Evolutionary conservation across 176 grass and related monocot genomes (phyloP), one percentile per base, ranked within the genome.

Genomic region (Avena eriantha): DNA sequence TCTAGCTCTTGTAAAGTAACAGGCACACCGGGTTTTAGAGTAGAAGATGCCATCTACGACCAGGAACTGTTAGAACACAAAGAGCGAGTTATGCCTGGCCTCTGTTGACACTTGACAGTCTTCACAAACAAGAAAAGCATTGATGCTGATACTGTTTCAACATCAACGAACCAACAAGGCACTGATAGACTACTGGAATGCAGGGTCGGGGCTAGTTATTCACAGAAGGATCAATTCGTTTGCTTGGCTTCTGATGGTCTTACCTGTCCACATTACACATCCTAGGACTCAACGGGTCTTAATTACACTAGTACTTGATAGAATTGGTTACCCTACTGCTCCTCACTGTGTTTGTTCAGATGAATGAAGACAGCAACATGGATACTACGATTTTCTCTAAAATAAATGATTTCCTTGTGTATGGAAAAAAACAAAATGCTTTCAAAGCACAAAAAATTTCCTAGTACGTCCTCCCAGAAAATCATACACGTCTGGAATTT

Each of bases 11-110:
- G 88, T 76, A 96, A 54, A 81, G 82, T 89, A 74, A 92, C 45
- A 22, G 90, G 96, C 63, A 94, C 82, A 16, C 93, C 96, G 29
- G 91, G 92, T 53, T 94, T 92, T 76, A 94, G 85, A 79, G 48
- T 74, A 79, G 78, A 83, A 24, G 86, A 48, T 54, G 87, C 85
- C 93, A 98, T 98, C 81, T 82, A 64, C 39, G 69, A 60, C 46
- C 0, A 0, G 41, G 9, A 76, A 51, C 49, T 43, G 34, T 71
- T 13, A 39, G 57, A 80, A 77, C 0, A 59, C 29, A 49, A 31
- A 33, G 46, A 15, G 0, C 0, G 43, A 33, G 34, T 59, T 53
- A 71, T 24, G 8, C 14, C 11, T 63, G 2, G 5, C 0, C 7
- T 29, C 46, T 10, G 3, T 31, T 19, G 8, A 50, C 39, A 41